Conservation (phyloP, 441 rosid genomes). For the Adansonia grandidieri region DNA sequence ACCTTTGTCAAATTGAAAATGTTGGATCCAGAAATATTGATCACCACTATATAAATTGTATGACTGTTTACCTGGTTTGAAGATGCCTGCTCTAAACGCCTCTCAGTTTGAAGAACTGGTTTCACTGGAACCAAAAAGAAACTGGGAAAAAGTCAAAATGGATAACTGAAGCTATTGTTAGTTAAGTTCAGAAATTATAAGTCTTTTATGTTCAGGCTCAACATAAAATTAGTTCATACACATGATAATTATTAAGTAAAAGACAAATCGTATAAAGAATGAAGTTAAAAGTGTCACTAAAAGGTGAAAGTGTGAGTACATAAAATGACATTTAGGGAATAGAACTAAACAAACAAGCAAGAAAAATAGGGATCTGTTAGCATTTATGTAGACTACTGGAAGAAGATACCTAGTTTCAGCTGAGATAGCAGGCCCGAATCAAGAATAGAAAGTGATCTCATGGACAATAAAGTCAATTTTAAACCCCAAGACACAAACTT, state of each 20-base stretch:
- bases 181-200: background rate
- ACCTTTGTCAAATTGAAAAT: background rate
- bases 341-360: background rate
- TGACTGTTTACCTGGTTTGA: slow-evolving; percentile 47
- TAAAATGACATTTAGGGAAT: background rate
- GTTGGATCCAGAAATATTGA: background rate
- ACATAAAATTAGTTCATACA: slow-evolving; percentile 8
- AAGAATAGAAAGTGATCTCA: slow-evolving; percentile 8
- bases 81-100: slow-evolving; percentile 45
- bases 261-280: background rate
- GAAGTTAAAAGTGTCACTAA: background rate
- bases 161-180: slow-evolving; percentile 19
- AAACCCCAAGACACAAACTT: background rate
- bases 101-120: slow-evolving; percentile 38
- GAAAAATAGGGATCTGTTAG: background rate
- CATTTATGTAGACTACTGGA: background rate
- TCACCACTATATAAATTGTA: background rate
- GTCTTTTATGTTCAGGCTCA: background rate
- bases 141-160: slow-evolving; percentile 23
- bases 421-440: background rate
- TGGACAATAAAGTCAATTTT: slow-evolving; percentile 4
- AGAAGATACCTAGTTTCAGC: background rate
- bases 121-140: slow-evolving; percentile 40
- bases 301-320: background rate
- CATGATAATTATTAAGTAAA: background rate